A percentile compares a stretch with the other conserved stretches of the same genome.
phyloP scores from a whole-genome alignment of 2,329 filamentous ascomycete genomes.

The Scytalidium lignicola region DNA sequence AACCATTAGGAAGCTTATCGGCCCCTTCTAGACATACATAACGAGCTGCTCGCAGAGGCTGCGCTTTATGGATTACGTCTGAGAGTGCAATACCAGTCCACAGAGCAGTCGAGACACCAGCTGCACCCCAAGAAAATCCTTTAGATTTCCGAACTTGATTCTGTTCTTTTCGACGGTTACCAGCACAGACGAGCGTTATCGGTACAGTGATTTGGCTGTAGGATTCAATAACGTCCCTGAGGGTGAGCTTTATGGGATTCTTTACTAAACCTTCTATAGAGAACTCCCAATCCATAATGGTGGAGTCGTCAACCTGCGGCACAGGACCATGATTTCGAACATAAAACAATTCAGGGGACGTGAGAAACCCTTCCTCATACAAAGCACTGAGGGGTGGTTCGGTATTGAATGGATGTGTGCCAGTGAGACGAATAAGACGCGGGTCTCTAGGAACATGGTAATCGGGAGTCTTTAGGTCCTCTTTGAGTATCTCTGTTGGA shows the following conservation, averaged over 20 bases:
- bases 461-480: slow-evolving; percentile 81
- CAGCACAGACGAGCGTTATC: slow-evolving; percentile 85
- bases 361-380: slow-evolving; percentile 78
- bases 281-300: slow-evolving; percentile 76
- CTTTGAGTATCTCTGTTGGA: slow-evolving; percentile 58
- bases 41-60: slow-evolving; percentile 62
- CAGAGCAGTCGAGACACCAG: slow-evolving; percentile 78
- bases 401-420: slow-evolving; percentile 85
- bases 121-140: slow-evolving; percentile 90
- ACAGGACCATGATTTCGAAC: slow-evolving; percentile 87
- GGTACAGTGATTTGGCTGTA: slow-evolving; percentile 83
- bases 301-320: slow-evolving; percentile 66
- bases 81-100: slow-evolving; percentile 79
- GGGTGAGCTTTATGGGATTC: slow-evolving; percentile 64
- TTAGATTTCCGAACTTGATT: slow-evolving; percentile 88
- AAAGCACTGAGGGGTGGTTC: slow-evolving; percentile 77
- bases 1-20: slow-evolving; percentile 81
- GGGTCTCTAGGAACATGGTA: slow-evolving; percentile 74
- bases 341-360: slow-evolving; percentile 82
- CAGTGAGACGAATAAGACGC: slow-evolving; percentile 79
- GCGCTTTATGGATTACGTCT: slow-evolving; percentile 64
- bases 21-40: slow-evolving; percentile 92
- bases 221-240: slow-evolving; percentile 66
- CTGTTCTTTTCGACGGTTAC: slow-evolving; percentile 88
- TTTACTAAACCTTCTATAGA: slow-evolving; percentile 80